A percentile compares a stretch with the other conserved stretches of the same genome.
Conservation (phyloP, 768 basidiomycete species). For the Panaeolus cyanescens region DNA sequence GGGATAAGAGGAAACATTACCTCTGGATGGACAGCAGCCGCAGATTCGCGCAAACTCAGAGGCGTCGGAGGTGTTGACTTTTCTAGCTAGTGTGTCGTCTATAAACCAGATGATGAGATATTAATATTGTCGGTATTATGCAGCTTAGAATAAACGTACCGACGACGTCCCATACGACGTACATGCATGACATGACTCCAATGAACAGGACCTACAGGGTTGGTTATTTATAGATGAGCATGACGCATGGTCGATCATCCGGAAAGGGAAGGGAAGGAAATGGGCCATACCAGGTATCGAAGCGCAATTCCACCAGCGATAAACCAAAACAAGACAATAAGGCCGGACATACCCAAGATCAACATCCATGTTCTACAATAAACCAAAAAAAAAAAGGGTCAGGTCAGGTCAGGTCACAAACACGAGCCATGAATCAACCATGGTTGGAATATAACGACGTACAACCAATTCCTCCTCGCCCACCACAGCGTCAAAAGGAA, state of each 20-base stretch:
- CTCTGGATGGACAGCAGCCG: slow-evolving; percentile 84
- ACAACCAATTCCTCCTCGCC: slow-evolving; percentile 78
- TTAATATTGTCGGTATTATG: neutral
- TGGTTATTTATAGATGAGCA: too few relatives aligned
- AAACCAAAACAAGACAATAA: slow-evolving; percentile 86
- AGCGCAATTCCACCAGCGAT: slow-evolving; percentile 73
- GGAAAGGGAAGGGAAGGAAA: neutral
- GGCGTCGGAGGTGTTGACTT: slow-evolving; percentile 87
- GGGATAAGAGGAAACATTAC: slow-evolving; percentile 31
- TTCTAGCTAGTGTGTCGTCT: slow-evolving; percentile 86
- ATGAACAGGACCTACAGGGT: slow-evolving; percentile 71
- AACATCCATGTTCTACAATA: slow-evolving; percentile 70
- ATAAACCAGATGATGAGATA: neutral
- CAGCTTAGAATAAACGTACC: slow-evolving; percentile 40
- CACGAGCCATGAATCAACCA: neutral
- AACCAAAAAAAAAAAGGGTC: too few relatives aligned
- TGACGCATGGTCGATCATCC: neutral
- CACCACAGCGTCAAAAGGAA: slow-evolving; percentile 90
- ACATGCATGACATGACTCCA: slow-evolving; percentile 86
- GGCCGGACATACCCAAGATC: slow-evolving; percentile 75
- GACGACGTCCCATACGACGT: slow-evolving; percentile 86
- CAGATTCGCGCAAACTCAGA: slow-evolving; percentile 82
- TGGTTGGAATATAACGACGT: slow-evolving; percentile 23
- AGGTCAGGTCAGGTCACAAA: neutral
- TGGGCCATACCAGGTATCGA: slow-evolving; percentile 63